Base-by-base conservation (phyloP, 2,329 filamentous ascomycete genomes). In the Colletotrichum tanaceti region DNA sequence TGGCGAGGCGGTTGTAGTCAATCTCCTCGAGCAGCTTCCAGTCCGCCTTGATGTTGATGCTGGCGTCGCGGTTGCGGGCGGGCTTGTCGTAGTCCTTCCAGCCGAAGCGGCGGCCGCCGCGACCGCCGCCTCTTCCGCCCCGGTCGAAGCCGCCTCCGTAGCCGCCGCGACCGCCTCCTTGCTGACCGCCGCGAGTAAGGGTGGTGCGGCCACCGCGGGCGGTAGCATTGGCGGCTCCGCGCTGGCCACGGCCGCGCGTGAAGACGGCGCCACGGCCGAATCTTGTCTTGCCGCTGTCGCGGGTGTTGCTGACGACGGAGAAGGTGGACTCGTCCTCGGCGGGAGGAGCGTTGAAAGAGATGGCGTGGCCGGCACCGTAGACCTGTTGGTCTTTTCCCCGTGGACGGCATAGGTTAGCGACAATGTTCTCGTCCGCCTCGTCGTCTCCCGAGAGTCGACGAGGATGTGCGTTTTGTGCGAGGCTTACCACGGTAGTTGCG, bases 71-170 rank as follows among this genome's bases (percentile, higher is more conserved):
- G 83, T 97, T 98, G 77, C 96, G 91, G 80, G 95, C 89, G 70
- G 96, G 96, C 90, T 98, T 98, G 85, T 99, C 96, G 79, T 94
- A 97, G 80, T 99, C 96, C 83, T 96, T 97, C 95, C 96, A 98
- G 79, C 96, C 96, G 77, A 98, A 98, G 74, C 96, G 90, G 73
- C 96, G 91, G 59, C 93, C 92, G 70, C 93, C 90, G 72, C 92
- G 89, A 75, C 90, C 90, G 63, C 90, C 86, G 61, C 87, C 89
- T 65, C 93, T 88, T 41, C 90, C 91, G 55, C 91, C 90, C 77
- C 89, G 89, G 76, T 96, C 92, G 77, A 94, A 93, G 74, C 86
- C 77, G 41, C 86, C 77, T 38, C 77, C 86, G 71, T 84, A 82
- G 72, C 87, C 86, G 73, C 87, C 87, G 74, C 88, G 86, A 76